A percentile compares a stretch with the other conserved stretches of the same genome.
Conservation (phyloP, 495 filamentous ascomycete species). For the Penicillium cataractarum region DNA sequence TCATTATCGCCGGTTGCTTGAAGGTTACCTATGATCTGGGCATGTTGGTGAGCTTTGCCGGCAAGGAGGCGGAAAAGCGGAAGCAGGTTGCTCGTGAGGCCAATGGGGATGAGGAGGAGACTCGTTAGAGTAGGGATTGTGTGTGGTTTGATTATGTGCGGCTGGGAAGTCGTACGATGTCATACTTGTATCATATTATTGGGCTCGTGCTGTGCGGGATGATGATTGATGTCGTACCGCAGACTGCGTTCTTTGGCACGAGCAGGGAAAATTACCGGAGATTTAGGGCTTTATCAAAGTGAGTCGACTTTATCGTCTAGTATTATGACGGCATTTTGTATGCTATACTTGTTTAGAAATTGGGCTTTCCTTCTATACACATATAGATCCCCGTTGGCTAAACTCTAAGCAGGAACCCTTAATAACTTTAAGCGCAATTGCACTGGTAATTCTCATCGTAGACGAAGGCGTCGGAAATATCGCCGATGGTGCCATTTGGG, state of each 20-base stretch:
- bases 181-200: neutral
- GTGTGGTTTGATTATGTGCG: no score
- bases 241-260: neutral
- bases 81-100: slow-evolving; percentile 21
- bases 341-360: neutral
- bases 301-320: neutral
- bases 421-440: no score
- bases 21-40: slow-evolving; percentile 75
- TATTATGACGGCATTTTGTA: neutral
- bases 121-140: slow-evolving; percentile 6
- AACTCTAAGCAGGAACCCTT: no score
- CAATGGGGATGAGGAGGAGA: slow-evolving; percentile 25
- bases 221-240: neutral
- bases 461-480: neutral
- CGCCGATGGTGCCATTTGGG: neutral
- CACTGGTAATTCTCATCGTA: no score
- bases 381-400: no score
- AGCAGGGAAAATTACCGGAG: neutral
- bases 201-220: neutral
- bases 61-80: slow-evolving; percentile 34
- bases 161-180: neutral
- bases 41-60: slow-evolving; percentile 67
- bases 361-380: no score
- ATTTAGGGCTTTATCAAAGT: neutral
- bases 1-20: slow-evolving; percentile 69